These are phyloP conservation scores for Mycogone perniciosa DNA, from an alignment of 2,329 filamentous ascomycete species.

Conservation along the genomic window DNA sequence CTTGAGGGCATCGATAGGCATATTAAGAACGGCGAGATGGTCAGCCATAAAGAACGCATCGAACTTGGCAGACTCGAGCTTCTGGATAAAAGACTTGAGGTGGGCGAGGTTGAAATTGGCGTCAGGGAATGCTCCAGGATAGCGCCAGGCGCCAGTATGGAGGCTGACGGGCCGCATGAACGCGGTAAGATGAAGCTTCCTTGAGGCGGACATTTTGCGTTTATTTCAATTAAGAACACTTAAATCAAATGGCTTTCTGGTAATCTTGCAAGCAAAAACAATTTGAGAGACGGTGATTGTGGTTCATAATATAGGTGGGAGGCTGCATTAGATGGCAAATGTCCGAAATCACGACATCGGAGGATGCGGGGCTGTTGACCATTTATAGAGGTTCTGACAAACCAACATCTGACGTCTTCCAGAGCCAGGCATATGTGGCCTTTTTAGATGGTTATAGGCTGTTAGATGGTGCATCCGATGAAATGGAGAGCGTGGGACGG, in stretches of 20 bases:
- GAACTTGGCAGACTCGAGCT: constrained; percentile 47
- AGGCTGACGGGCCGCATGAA: constrained; percentile 54
- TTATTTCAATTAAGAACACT: neutral
- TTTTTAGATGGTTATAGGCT: too few species aligned
- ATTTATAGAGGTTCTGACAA: too few species aligned
- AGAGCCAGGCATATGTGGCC: too few species aligned
- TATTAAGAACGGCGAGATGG: constrained; percentile 48
- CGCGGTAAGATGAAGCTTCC: constrained; percentile 47
- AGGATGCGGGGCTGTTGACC: constrained; percentile 2
- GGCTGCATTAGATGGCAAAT: neutral
- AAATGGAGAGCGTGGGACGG: too few species aligned
- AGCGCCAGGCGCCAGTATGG: constrained; percentile 52
- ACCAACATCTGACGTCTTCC: too few species aligned
- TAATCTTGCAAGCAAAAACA: neutral
- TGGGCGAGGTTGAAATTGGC: constrained; percentile 53
- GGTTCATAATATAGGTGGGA: neutral
- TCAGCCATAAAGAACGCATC: constrained; percentile 54
- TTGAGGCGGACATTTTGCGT: constrained; percentile 17
- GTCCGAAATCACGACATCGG: constrained; percentile 11
- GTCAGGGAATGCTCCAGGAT: constrained; percentile 47
- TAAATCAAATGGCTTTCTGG: neutral
- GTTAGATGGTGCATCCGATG: too few species aligned
- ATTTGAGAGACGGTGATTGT: neutral
- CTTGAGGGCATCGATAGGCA: constrained; percentile 50
- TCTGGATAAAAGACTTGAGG: constrained; percentile 47